phyloP scores from a whole-genome alignment of 2,329 filamentous ascomycete genomes.

The Colletotrichum sp. region DNA sequence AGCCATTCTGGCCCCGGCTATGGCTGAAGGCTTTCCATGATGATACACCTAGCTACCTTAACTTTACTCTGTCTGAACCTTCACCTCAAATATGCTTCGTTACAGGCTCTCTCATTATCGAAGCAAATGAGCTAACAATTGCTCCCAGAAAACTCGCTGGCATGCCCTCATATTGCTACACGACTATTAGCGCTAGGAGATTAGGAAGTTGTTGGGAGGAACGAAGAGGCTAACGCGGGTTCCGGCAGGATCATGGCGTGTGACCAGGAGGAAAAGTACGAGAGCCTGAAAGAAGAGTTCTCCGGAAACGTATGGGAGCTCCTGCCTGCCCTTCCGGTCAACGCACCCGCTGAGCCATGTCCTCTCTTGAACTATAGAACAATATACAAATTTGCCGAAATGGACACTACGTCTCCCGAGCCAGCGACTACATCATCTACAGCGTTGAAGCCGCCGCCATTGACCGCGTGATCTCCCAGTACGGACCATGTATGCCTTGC shows the following conservation, averaged over 20 bases:
- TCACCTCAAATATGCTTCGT: slow-evolving; percentile 22
- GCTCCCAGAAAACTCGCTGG: slow-evolving; percentile 27
- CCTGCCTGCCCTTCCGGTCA: neutral
- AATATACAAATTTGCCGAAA: slow-evolving; percentile 89
- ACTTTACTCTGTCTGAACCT: slow-evolving; percentile 79
- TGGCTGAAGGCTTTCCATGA: slow-evolving; percentile 81
- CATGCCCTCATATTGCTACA: slow-evolving; percentile 24
- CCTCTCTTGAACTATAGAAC: slow-evolving; percentile 50
- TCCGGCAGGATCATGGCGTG: slow-evolving; percentile 84
- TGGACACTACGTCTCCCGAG: slow-evolving; percentile 93
- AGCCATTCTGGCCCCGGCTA: slow-evolving; percentile 77
- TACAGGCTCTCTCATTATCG: slow-evolving; percentile 8
- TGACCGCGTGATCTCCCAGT: slow-evolving; percentile 83
- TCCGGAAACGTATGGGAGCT: slow-evolving; percentile 74
- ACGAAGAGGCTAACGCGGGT: neutral
- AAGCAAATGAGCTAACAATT: slow-evolving; percentile 21
- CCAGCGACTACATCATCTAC: slow-evolving; percentile 99
- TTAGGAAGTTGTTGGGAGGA: neutral
- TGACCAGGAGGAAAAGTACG: slow-evolving; percentile 89
- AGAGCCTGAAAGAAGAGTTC: slow-evolving; percentile 82
- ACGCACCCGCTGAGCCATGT: slow-evolving; percentile 14
- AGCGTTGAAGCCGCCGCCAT: slow-evolving; percentile 95
- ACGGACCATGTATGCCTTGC: slow-evolving; percentile 80
- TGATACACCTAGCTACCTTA: slow-evolving; percentile 99
- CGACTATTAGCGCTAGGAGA: neutral